Conservation (phyloP, 1,284 basidiomycete species). For the Cryptococcus amylolentus region DNA sequence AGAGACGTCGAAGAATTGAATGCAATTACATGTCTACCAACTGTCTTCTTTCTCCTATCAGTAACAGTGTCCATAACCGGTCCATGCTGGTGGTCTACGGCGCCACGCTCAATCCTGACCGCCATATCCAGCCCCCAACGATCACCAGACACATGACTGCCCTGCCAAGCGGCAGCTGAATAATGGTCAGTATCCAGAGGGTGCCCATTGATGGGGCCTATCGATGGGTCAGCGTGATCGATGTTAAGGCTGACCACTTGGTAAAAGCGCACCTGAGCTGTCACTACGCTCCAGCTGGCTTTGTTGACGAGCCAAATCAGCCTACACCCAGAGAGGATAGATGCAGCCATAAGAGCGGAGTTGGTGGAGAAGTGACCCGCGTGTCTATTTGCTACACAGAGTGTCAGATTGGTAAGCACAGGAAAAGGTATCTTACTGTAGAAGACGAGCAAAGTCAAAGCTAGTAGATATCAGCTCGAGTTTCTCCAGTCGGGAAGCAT, state of each 20-base stretch:
- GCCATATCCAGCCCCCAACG: slow-evolving; percentile 35
- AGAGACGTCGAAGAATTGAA: background rate
- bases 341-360: slow-evolving; percentile 29
- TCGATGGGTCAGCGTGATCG: background rate
- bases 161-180: slow-evolving; percentile 43
- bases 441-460: slow-evolving; percentile 38
- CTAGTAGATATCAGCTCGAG: slow-evolving; percentile 9
- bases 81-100: slow-evolving; percentile 14
- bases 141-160: slow-evolving; percentile 32
- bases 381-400: slow-evolving; percentile 32
- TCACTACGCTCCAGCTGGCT: slow-evolving; percentile 38
- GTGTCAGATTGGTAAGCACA: background rate
- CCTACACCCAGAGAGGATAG: slow-evolving; percentile 34
- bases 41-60: background rate
- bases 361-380: slow-evolving; percentile 23
- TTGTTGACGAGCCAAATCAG: slow-evolving; percentile 50
- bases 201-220: slow-evolving; percentile 48
- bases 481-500: no score
- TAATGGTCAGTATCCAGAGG: slow-evolving; percentile 48
- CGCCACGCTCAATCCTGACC: slow-evolving; percentile 27
- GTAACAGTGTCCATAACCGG: no score
- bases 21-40: background rate
- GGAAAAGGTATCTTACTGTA: slow-evolving; percentile 22
- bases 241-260: background rate
- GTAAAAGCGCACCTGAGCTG: slow-evolving; percentile 36